Conservation (phyloP, 805 yeast species). For the Saccharomyces mikatae region DNA sequence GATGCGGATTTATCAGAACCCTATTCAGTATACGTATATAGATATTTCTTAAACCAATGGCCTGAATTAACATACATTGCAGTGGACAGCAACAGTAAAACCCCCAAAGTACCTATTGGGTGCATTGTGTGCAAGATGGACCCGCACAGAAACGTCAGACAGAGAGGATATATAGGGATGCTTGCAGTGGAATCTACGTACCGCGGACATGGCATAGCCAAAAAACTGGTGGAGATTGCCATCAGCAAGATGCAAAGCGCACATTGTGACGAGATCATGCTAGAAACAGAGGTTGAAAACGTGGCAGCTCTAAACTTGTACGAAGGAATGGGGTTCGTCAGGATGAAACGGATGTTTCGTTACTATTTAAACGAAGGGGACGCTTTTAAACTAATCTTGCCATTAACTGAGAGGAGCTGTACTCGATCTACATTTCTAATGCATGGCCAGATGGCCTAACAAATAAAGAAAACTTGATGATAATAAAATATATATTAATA, state of each 20-base stretch:
- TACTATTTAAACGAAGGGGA: slow-evolving; percentile 91
- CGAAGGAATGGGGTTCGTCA: slow-evolving; percentile 67
- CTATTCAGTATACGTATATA: slow-evolving; percentile 84
- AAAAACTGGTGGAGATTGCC: slow-evolving; percentile 52
- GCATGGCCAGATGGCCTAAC: background rate
- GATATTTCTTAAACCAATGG: slow-evolving; percentile 86
- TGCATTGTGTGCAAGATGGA: slow-evolving; percentile 78
- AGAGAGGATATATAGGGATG: slow-evolving; percentile 95
- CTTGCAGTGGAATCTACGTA: slow-evolving; percentile 66
- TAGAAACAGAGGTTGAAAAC: slow-evolving; percentile 87
- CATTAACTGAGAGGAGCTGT: slow-evolving; percentile 56
- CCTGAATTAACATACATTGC: slow-evolving; percentile 74
- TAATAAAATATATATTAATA: background rate
- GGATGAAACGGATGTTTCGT: slow-evolving; percentile 68
- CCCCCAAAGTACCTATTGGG: slow-evolving; percentile 47
- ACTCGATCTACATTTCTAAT: slow-evolving; percentile 46
- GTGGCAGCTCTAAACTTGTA: slow-evolving; percentile 59
- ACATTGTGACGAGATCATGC: slow-evolving; percentile 79
- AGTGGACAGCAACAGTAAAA: slow-evolving; percentile 24
- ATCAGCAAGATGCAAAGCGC: slow-evolving; percentile 56
- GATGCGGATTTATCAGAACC: slow-evolving; percentile 82
- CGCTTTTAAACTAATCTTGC: slow-evolving; percentile 80
- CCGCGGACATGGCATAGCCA: slow-evolving; percentile 80
- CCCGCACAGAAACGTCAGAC: slow-evolving; percentile 55
- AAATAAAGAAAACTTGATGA: background rate